phyloP scores from a whole-genome alignment of 225 moss, liverwort and hornwort genomes.

The Marchantia polymorpha region DNA sequence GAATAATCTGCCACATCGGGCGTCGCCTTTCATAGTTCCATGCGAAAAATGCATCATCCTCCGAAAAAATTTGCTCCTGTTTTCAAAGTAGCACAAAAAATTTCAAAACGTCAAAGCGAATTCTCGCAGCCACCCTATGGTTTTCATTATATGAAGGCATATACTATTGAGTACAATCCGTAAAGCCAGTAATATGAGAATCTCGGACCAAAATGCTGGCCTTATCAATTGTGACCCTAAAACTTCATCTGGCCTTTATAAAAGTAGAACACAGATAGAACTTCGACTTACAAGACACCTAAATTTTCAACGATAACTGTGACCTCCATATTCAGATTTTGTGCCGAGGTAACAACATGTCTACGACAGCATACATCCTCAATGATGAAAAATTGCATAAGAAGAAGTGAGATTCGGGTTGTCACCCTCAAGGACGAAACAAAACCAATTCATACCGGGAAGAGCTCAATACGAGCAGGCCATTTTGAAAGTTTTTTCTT shows the following conservation, averaged over 20 bases:
- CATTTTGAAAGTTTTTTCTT: slow-evolving; percentile 97
- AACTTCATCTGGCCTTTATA: too few species aligned
- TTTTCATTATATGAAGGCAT: background rate
- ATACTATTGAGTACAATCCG: too few species aligned
- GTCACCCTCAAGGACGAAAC: background rate
- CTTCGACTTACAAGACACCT: too few species aligned
- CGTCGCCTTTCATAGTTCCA: slow-evolving; percentile 93
- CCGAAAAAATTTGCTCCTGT: slow-evolving; percentile 82
- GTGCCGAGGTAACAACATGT: background rate
- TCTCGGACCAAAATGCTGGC: too few species aligned
- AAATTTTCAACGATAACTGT: too few species aligned
- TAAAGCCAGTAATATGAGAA: too few species aligned
- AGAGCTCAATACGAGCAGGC: slow-evolving; percentile 88
- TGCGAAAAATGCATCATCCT: slow-evolving; percentile 88
- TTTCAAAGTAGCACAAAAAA: slow-evolving; percentile 12
- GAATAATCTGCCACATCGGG: slow-evolving; percentile 88
- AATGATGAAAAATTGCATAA: background rate
- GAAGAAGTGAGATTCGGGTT: background rate
- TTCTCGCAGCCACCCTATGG: background rate
- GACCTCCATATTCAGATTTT: too few species aligned
- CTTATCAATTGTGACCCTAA: too few species aligned
- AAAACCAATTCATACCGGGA: slow-evolving; percentile 34
- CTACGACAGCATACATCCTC: background rate
- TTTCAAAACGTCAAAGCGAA: background rate
- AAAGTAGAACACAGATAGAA: too few species aligned